A percentile compares a stretch with the other conserved stretches of the same genome.
These are phyloP conservation scores for Saposhnikovia divaricata DNA, from an alignment of 129 eudicot species.

Conservation along the genomic window DNA sequence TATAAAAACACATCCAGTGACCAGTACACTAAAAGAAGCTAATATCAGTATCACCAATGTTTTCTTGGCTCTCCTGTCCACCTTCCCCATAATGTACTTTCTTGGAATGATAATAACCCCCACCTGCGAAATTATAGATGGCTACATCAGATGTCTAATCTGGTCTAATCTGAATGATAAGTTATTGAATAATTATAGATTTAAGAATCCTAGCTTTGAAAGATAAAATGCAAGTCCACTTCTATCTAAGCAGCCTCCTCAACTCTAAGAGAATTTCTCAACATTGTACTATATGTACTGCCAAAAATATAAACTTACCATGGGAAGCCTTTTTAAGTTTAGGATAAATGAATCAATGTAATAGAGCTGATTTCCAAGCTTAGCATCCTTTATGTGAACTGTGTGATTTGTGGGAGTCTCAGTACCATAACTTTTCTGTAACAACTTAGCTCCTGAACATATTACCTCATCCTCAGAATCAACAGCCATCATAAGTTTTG, in stretches of 20 bases:
- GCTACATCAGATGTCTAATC: not conserved
- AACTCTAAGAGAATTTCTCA: not conserved
- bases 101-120: conserved; percentile 93
- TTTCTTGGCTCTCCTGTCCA: conserved; percentile 69
- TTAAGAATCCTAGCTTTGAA: not conserved
- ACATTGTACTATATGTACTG: not conserved
- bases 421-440: conserved; percentile 38
- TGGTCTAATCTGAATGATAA: not conserved
- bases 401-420: conserved; percentile 45
- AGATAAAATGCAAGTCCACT: not conserved
- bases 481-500: conserved; percentile 72
- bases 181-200: not conserved
- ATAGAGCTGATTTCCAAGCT: conserved; percentile 49
- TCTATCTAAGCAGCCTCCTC: not conserved
- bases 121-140: conserved; percentile 37
- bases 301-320: conserved; percentile 38
- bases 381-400: conserved; percentile 67
- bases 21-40: conserved; percentile 69
- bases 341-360: conserved; percentile 87
- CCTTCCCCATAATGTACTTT: conserved; percentile 89
- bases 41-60: conserved; percentile 71
- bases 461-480: conserved; percentile 71
- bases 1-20: conserved; percentile 81
- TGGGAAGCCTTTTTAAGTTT: conserved; percentile 86
- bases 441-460: conserved; percentile 65